These are phyloP conservation scores for Ophiocordyceps robertsii DNA, from an alignment of 2,329 filamentous ascomycete species.

Conservation along the genomic window DNA sequence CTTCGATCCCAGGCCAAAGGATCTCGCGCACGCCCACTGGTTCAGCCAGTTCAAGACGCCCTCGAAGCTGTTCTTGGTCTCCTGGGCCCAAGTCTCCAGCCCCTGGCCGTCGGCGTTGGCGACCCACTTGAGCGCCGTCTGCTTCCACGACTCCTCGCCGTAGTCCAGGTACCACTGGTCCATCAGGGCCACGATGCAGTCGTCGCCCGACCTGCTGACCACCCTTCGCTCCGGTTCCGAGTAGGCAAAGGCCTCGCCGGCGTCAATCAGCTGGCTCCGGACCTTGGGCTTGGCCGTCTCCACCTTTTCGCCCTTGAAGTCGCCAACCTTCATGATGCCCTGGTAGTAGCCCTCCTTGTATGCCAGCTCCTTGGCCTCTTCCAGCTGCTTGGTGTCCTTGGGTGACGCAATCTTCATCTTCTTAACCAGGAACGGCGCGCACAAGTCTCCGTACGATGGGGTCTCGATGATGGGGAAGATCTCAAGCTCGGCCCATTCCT, in stretches of 20 bases:
- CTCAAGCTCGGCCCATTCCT: constrained; percentile 89
- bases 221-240: constrained; percentile 88
- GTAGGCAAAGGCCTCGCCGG: constrained; percentile 75
- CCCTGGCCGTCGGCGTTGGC: constrained; percentile 50
- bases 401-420: constrained; percentile 93
- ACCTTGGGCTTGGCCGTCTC: constrained; percentile 80
- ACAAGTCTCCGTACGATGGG: constrained; percentile 73
- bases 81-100: constrained; percentile 67
- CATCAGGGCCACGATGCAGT: constrained; percentile 83
- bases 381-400: constrained; percentile 80
- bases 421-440: constrained; percentile 73
- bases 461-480: constrained; percentile 84
- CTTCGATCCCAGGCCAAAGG: constrained; percentile 84
- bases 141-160: constrained; percentile 78
- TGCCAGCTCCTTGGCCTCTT: constrained; percentile 86
- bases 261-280: constrained; percentile 60
- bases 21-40: constrained; percentile 88
- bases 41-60: constrained; percentile 84
- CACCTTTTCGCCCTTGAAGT: constrained; percentile 78
- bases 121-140: constrained; percentile 59
- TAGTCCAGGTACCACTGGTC: constrained; percentile 99
- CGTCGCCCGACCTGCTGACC: constrained; percentile 76
- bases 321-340: constrained; percentile 75
- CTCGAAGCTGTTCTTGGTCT: constrained; percentile 70
- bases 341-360: constrained; percentile 99